Base-by-base conservation (phyloP, 2,329 filamentous ascomycete genomes). In the Fusarium mexicanum region DNA sequence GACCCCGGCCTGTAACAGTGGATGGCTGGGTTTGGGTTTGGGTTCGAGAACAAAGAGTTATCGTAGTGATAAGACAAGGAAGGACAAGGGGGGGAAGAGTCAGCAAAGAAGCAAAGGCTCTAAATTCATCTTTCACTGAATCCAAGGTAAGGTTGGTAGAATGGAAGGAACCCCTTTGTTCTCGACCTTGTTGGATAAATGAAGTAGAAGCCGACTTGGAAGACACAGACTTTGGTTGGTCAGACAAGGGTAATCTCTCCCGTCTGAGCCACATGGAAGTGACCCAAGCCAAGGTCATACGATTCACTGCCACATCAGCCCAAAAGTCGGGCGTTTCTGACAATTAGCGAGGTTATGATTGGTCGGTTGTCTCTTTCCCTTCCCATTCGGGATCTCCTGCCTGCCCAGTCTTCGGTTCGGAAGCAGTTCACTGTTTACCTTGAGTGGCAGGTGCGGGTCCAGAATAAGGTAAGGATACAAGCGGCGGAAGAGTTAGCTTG, bases 301-400 rank as follows among this genome's bases (percentile, higher is more conserved):
- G 77, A 79, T 77, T 76, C 74, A 78, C 77, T 75, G 73, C 77
- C 76, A 79, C 77, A 79, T 78, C 75, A 67, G 69, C 74, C 64
- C 73, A 79, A 79, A 71, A 35, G 71, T 78, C 75, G 60, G 66
- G 63, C 33, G 76, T 68, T 79, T 79, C 69, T 79, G 61, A 77
- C 77, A 75, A 78, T 66, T 68, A 43, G 22, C 51, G 24, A 29
- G 11, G 31, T 26, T 40, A 8, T 65, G 61, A 76, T 76, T 78
- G 76, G 76, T 7, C 47, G 44, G n/a, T 6, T 8, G 22, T 4
- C 17, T 59, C 41, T 11, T 46, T 51, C 33, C 37, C 64, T 67
- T 64, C 58, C 58, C 40, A 26, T 74, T 74, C 72, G 72, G 74
- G 74, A 67, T 76, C 69, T 71, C 66, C 51, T 75, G 58, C 72